A percentile compares a stretch with the other conserved stretches of the same genome.
Evolutionary conservation across 1,139 yeast species (phyloP).

Genomic region (Meyerozyma athensensis): DNA sequence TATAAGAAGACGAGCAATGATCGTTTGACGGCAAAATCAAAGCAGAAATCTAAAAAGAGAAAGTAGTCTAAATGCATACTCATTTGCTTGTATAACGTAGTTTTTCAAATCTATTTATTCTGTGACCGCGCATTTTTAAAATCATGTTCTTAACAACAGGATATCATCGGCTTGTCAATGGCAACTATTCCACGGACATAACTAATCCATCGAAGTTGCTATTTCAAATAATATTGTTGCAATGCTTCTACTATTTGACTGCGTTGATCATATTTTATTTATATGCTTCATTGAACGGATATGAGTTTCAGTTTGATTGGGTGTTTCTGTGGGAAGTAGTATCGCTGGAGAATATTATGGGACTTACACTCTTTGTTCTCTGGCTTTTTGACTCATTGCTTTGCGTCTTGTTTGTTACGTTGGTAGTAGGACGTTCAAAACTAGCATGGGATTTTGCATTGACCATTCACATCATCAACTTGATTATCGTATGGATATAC

Average conservation of each 20-base stretch:
- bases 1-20: conserved; percentile 71
- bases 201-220: conserved; percentile 37
- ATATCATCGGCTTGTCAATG: conserved; percentile 18
- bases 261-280: conserved; percentile 55
- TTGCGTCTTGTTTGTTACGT: conserved; percentile 76
- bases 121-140: neutral
- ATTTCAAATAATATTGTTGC: conserved; percentile 59
- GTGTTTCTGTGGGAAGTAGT: conserved; percentile 81
- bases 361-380: conserved; percentile 62
- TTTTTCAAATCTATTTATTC: neutral
- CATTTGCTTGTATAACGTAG: no score
- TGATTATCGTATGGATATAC: conserved; percentile 64
- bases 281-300: conserved; percentile 57
- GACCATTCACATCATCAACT: conserved; percentile 78
- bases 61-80: no score
- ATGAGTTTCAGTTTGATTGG: conserved; percentile 59
- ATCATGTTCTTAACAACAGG: conserved; percentile 1
- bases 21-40: conserved; percentile 34
- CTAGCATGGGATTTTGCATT: conserved; percentile 94
- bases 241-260: conserved; percentile 60
- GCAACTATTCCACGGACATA: conserved; percentile 23
- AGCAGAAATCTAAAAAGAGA: conserved; percentile 9
- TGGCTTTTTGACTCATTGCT: conserved; percentile 80
- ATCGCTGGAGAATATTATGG: conserved; percentile 72
- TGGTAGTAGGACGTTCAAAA: conserved; percentile 87